Evolutionary conservation across 2,329 filamentous ascomycete species (phyloP), one percentile per base, ranked within the genome.

Genomic region (Hymenoscyphus fraxineus): DNA sequence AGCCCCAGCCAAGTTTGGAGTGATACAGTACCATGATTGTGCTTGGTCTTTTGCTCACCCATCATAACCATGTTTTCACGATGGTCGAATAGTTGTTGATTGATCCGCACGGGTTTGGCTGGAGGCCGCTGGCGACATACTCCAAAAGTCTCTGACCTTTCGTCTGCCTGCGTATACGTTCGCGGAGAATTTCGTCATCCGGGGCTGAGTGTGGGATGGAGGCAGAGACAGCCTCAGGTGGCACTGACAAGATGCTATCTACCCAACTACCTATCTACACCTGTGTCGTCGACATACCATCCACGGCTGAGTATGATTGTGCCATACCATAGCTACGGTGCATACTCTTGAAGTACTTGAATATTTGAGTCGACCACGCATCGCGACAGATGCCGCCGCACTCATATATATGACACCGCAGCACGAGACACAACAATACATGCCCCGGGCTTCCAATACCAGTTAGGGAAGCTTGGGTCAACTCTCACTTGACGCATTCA

Each of bases 341-440:
- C 47, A 54, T 54, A 54, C 47, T 54, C 47, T 27, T 54, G 47
- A 54, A 54, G 47, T 54, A 22, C 19, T 27, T 54, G 47, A 27
- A 54, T 54, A 27, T 13, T 19, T 27, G 22, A 54, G 22, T 54
- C 47, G 22, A 54, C 47, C 47, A 27, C 47, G 47, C 47, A 54
- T 12, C 19, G 4, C 19, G n/a, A n/a, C n/a, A n/a, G n/a, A n/a
- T n/a, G 22, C 22, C 19, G 47, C 22, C 47, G 13, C 47, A 54
- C 5, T 19, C 44, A 12, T 10, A 51, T 27, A 27, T 22, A 54
- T 54, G 19, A 54, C 47, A 31, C 47, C 47, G 22, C 19, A 22
- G 22, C 19, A 54, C 47, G 47, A 22, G 47, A 13, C 13, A 22
- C 47, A 54, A 27, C 47, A 54, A 54, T 54, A 12, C 22, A 54